Percentiles rank a stretch among this genome's conserved stretches.
These are phyloP conservation scores for Cryptococcus amylolentus DNA, from an alignment of 1,284 basidiomycete species.

Conservation along the genomic window DNA sequence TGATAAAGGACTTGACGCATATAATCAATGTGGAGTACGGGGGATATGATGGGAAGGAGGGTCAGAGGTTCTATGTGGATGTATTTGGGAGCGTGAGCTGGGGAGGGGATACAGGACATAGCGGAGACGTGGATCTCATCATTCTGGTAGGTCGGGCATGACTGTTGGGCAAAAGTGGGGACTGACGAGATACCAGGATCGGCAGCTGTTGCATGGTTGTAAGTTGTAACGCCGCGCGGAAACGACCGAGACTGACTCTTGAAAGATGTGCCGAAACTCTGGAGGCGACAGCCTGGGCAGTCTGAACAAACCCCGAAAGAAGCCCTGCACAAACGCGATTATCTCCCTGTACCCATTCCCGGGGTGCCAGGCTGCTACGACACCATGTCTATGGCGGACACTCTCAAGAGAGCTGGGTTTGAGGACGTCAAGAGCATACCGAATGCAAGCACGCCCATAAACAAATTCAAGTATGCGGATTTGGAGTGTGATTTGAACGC, in stretches of 20 bases:
- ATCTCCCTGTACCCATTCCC: slow-evolving; percentile 16
- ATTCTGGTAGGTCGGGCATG: slow-evolving; percentile 28
- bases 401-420: slow-evolving; percentile 23
- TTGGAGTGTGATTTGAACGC: slow-evolving; percentile 45
- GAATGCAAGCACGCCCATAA: slow-evolving; percentile 43
- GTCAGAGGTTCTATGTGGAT: slow-evolving; percentile 38
- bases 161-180: background rate
- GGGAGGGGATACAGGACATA: slow-evolving; percentile 42
- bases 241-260: background rate
- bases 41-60: background rate
- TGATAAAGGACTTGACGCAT: slow-evolving; percentile 18
- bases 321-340: background rate
- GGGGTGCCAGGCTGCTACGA: slow-evolving; percentile 27
- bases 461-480: slow-evolving; percentile 37
- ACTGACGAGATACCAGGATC: slow-evolving; percentile 22
- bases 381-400: slow-evolving; percentile 22
- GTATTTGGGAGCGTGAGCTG: slow-evolving; percentile 50
- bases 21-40: slow-evolving; percentile 17
- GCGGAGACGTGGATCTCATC: slow-evolving; percentile 45
- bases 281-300: slow-evolving; percentile 14
- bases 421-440: slow-evolving; percentile 21
- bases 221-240: slow-evolving; percentile 4
- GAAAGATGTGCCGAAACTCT: slow-evolving; percentile 21
- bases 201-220: slow-evolving; percentile 36
- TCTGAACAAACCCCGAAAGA: background rate